Base-by-base conservation (phyloP, 345 rosid genomes). In the Corchorus olitorius region DNA sequence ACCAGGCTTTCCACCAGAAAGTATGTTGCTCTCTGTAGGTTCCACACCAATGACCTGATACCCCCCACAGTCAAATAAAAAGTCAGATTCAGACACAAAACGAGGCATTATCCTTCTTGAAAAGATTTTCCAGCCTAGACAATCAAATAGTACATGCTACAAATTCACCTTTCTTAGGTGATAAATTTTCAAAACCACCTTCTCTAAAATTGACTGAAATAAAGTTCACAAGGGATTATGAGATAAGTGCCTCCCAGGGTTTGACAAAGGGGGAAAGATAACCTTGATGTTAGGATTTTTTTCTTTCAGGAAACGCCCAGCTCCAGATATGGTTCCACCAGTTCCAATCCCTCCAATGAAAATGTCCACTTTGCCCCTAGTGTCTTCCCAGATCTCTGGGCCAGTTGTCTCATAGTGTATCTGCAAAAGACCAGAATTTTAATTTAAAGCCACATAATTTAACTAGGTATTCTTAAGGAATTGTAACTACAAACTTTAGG, bases 1-100 rank as follows among this genome's bases (percentile, higher is more conserved):
- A 92, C 97, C 97, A 6, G 91, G 91, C 76, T 88, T 92, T 76
- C 97, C 97, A 81, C 98, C 98, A 53, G 91, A 89, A 59, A 94
- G 88, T 65, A 94, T 81, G 75, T 92, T 87, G 81, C 94, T 94
- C 74, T 94, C 98, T 6, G 80, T 60, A 46, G 97, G 98, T 81
- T 94, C 98, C 48, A 94, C 76, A 64, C 97, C 98, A 84, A 91
- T 91, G 37, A 92, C 88, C 98, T 94, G 79, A 62, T 61, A 55
- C 66, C 82, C 55, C 67, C 14, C 27, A 76, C 66, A 71, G 50
- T 41, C 45, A 74, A 69, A 73, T 53, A 68, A 62, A 75, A 2
- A 46, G 7, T 46, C 41, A 48, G 3, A 35, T 60, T 62, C 67
- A 50, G 27, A 9, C n/a, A 68, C 49, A 58, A n/a, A 70, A 13